A percentile compares a stretch with the other conserved stretches of the same genome.
phyloP scores from a whole-genome alignment of 805 yeast species.

The Tetrapisispora phaffii region DNA sequence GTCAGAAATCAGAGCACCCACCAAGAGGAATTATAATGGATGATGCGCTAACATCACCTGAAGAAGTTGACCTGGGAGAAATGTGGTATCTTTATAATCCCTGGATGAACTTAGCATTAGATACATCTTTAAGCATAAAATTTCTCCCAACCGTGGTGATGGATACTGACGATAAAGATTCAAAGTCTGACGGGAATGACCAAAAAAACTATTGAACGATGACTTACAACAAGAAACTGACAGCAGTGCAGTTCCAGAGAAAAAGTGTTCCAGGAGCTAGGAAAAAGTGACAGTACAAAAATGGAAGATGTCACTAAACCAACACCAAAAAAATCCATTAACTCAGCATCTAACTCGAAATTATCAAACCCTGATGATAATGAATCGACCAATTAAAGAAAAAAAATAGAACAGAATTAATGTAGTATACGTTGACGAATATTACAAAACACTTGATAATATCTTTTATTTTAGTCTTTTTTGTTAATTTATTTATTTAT shows the following conservation, averaged over 20 bases:
- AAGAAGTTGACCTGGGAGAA: constrained; percentile 22
- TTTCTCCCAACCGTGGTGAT: constrained; percentile 26
- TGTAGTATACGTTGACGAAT: too few relatives aligned
- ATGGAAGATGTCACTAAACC: neutral
- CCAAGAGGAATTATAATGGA: constrained; percentile 17
- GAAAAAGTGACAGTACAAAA: neutral
- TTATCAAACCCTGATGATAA: neutral
- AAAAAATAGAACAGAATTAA: neutral
- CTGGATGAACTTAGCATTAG: constrained; percentile 29
- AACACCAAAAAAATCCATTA: neutral
- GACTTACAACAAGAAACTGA: neutral
- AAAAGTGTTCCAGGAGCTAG: neutral
- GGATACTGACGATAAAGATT: neutral
- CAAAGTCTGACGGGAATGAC: neutral
- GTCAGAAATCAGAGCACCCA: constrained; percentile 5
- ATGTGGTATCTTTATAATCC: constrained; percentile 29
- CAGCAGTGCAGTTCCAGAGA: neutral
- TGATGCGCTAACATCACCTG: constrained; percentile 10
- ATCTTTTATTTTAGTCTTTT: too few relatives aligned
- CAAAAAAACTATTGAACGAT: neutral
- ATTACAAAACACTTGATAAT: neutral
- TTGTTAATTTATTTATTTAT: too few relatives aligned
- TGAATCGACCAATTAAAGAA: neutral
- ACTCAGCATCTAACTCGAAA: neutral
- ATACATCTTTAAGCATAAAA: constrained; percentile 29